Evolutionary conservation across 495 filamentous ascomycete species (phyloP).

Genomic region (Aspergillus biplanus): DNA sequence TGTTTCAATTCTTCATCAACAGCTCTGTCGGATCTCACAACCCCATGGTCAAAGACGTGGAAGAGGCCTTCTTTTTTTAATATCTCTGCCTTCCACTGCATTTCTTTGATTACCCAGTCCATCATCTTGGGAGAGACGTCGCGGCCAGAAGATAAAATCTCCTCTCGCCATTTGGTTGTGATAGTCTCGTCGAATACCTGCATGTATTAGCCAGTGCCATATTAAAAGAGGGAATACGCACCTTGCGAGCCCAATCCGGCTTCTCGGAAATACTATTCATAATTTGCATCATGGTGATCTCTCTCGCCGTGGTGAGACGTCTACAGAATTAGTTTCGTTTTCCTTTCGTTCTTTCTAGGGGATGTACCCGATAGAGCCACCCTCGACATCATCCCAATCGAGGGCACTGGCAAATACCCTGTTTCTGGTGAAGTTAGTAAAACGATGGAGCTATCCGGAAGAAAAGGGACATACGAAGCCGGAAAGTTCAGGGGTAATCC

Average conservation of each 20-base stretch:
- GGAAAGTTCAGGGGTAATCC: too few relatives aligned
- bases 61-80: background rate
- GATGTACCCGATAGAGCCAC: too few relatives aligned
- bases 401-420: too few relatives aligned
- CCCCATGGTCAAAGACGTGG: background rate
- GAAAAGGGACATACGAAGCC: too few relatives aligned
- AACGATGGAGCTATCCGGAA: too few relatives aligned
- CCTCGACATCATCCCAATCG: too few relatives aligned
- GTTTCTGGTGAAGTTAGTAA: too few relatives aligned
- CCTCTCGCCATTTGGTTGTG: conserved; percentile 6
- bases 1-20: background rate
- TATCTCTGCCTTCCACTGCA: conserved; percentile 47
- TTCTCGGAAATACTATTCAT: conserved; percentile 48
- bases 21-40: conserved; percentile 13
- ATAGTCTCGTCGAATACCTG: conserved; percentile 13
- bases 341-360: background rate
- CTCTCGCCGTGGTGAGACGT: conserved; percentile 31
- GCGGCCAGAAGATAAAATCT: conserved; percentile 20
- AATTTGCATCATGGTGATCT: conserved; percentile 38
- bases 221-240: background rate
- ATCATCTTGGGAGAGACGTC: conserved; percentile 52
- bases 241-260: conserved; percentile 42
- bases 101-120: conserved; percentile 54
- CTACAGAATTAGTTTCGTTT: background rate
- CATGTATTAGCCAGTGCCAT: background rate